Evolutionary conservation across 345 rosid species (phyloP).

Genomic region (Aquilaria yunnanensis): DNA sequence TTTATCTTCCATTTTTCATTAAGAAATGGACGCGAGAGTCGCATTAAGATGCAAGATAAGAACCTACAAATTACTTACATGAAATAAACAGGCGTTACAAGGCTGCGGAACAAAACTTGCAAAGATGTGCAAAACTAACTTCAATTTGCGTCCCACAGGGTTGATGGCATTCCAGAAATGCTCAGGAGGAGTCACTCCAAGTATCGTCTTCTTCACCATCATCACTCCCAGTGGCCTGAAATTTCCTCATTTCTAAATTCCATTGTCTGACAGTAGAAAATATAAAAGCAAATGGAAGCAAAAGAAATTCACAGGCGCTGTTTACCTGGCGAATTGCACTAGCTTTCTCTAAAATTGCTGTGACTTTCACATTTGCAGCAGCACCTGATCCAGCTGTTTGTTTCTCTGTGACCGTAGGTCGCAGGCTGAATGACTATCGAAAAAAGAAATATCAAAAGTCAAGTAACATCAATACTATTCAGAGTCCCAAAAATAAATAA

Average conservation of each 20-base stretch:
- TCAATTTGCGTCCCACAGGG: slow-evolving; percentile 1
- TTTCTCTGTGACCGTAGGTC: slow-evolving; percentile 42
- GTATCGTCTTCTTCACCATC: slow-evolving; percentile 74
- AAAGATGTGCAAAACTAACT: slow-evolving; percentile 9
- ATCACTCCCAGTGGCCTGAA: slow-evolving; percentile 77
- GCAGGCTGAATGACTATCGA: slow-evolving; percentile 64
- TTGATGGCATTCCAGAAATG: background rate
- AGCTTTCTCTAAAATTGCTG: slow-evolving; percentile 88
- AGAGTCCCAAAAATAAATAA: too few species aligned
- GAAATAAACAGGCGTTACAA: slow-evolving; percentile 19
- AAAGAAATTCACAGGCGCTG: background rate
- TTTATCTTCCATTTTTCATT: slow-evolving; percentile 20
- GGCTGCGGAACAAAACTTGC: slow-evolving; percentile 17
- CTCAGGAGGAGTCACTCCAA: slow-evolving; percentile 61
- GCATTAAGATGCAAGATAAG: slow-evolving; percentile 2
- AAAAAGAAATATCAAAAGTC: slow-evolving; percentile 1
- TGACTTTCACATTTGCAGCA: slow-evolving; percentile 48
- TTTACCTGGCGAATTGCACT: slow-evolving; percentile 91
- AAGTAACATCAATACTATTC: background rate
- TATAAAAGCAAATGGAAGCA: background rate
- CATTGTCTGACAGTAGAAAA: slow-evolving; percentile 1
- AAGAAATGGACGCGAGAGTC: slow-evolving; percentile 19
- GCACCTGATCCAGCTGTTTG: slow-evolving; percentile 35
- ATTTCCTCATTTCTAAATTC: slow-evolving; percentile 6
- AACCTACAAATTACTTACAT: slow-evolving; percentile 30